Evolutionary conservation across 805 yeast genomes (phyloP).

Genomic region (Novakomyces olei): DNA sequence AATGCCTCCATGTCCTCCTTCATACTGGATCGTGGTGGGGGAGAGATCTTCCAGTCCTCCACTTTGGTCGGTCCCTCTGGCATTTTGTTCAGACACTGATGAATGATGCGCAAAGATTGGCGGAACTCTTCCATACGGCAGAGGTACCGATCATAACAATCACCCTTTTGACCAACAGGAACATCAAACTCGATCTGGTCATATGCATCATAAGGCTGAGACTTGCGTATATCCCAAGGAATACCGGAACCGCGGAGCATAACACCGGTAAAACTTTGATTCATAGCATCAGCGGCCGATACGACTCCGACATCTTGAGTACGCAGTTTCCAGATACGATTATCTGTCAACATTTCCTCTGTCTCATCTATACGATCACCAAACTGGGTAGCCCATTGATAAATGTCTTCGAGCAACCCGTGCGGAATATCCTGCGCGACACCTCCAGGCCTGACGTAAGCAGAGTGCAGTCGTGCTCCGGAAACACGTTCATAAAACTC

Average conservation of each 20-base stretch:
- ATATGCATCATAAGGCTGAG: conserved; percentile 79
- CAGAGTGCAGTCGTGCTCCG: conserved; percentile 76
- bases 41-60: conserved; percentile 66
- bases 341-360: conserved; percentile 72
- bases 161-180: conserved; percentile 72
- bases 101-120: conserved; percentile 71
- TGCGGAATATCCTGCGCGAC: conserved; percentile 72
- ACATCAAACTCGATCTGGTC: conserved; percentile 68
- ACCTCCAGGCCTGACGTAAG: conserved; percentile 82
- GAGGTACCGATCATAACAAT: conserved; percentile 75
- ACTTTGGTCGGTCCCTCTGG: conserved; percentile 83
- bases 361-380: conserved; percentile 83
- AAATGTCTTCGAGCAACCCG: conserved; percentile 71
- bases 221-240: conserved; percentile 66
- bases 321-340: conserved; percentile 82
- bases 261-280: conserved; percentile 61
- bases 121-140: conserved; percentile 81
- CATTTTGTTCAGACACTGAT: conserved; percentile 77
- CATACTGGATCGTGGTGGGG: conserved; percentile 65
- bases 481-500: conserved; percentile 79
- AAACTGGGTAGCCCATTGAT: conserved; percentile 91
- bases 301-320: conserved; percentile 60
- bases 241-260: conserved; percentile 84
- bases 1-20: conserved; percentile 84
- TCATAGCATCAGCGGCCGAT: conserved; percentile 69